Evolutionary conservation across 495 filamentous ascomycete species (phyloP).

Genomic region (Penicillium macrosclerotiorum): DNA sequence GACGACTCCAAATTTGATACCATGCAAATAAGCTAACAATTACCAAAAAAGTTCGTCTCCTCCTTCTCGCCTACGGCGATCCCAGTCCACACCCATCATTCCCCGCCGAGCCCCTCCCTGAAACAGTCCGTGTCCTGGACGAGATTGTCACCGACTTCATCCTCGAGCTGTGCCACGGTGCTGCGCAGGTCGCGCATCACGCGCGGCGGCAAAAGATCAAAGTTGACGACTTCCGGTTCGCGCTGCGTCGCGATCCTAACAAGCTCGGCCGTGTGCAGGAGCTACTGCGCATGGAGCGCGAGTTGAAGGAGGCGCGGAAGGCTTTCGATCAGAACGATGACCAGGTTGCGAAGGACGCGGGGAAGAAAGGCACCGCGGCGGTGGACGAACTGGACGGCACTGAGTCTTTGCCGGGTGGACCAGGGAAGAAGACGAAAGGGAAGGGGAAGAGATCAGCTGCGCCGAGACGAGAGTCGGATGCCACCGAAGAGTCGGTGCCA

Average conservation of each 20-base stretch:
- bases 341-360: slow-evolving; percentile 44
- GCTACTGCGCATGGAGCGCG: slow-evolving; percentile 74
- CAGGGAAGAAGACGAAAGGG: slow-evolving; percentile 38
- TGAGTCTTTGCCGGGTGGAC: slow-evolving; percentile 19
- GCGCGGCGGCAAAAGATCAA: slow-evolving; percentile 92
- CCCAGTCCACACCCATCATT: slow-evolving; percentile 44
- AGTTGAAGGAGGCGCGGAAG: slow-evolving; percentile 73
- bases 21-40: slow-evolving; percentile 1
- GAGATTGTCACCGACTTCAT: slow-evolving; percentile 93
- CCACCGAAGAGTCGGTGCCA: slow-evolving; percentile 39
- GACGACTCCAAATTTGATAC: neutral
- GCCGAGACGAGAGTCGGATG: slow-evolving; percentile 37
- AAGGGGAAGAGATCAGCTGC: slow-evolving; percentile 40
- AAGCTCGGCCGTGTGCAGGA: slow-evolving; percentile 90
- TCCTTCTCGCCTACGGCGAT: slow-evolving; percentile 89
- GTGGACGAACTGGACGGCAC: slow-evolving; percentile 9
- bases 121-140: slow-evolving; percentile 83
- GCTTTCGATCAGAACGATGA: slow-evolving; percentile 59
- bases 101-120: slow-evolving; percentile 61
- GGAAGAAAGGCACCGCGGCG: slow-evolving; percentile 31
- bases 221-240: slow-evolving; percentile 95
- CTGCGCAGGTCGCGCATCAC: slow-evolving; percentile 75
- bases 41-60: slow-evolving; percentile 58
- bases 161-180: slow-evolving; percentile 85
- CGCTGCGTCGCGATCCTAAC: slow-evolving; percentile 75